Base-by-base conservation (phyloP, 768 basidiomycete genomes). In the Auricularia sp. region DNA sequence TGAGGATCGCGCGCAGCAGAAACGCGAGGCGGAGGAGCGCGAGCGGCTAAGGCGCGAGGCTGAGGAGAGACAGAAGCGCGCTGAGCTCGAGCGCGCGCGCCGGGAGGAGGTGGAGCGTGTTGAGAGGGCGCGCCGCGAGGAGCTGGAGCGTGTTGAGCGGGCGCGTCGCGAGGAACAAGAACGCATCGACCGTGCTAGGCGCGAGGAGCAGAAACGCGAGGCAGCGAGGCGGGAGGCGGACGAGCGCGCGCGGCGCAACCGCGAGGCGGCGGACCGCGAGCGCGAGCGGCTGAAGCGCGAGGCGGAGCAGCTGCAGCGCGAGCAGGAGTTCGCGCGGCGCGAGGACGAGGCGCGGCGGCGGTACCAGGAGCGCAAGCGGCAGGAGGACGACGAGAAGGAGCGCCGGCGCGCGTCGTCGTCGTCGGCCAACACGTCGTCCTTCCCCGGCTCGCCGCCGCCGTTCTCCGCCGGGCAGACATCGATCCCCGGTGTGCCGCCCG, bases 111-210 rank as follows among this genome's bases (percentile, higher is more conserved):
- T 29, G 7, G 14, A 42, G 16, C 62, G 47, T 42, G 61, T n/a
- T n/a, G n/a, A n/a, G n/a, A n/a, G n/a, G n/a, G n/a, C 21, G 18
- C 35, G 51, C 33, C 63, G 63, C n/a, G 47, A 47, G 7, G 51
- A 36, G 10, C 62, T 44, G 18, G 66, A 67, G 35, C 59, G 63
- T 16, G 64, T 59, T n/a, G 34, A 44, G n/a, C 61, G 63, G 47
- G 58, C 60, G 34, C 62, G 58, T n/a, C 59, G 59, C 29, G 62
- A 64, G 59, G 53, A 67, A 35, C 65, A 66, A 11, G 66, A 54
- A 35, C 87, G 66, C 84, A 80, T 23, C 85, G 88, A 69, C 81
- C 84, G 36, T 81, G 81, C 35, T 79, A 83, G 58, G 78, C 80
- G 66, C 23, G 33, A 60, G 63, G 35, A 21, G 18, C 11, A 29